A percentile compares a stretch with the other conserved stretches of the same genome.
phyloP scores from a whole-genome alignment of 371 early-diverging fungal species.

The Mortierella sp. region DNA sequence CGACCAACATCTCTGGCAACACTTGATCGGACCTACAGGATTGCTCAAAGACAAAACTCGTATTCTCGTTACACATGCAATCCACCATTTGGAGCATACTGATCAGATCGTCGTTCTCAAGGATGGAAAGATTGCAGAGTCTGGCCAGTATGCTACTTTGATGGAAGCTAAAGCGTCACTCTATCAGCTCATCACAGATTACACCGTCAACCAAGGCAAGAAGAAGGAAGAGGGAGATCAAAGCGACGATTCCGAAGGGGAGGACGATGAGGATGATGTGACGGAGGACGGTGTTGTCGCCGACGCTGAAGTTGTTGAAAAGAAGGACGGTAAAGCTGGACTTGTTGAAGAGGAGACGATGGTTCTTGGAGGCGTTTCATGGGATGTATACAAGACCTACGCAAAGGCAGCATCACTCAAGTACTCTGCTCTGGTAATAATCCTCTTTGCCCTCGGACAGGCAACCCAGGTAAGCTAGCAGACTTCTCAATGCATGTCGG shows the following conservation, averaged over 20 bases:
- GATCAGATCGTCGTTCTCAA: conserved; percentile 67
- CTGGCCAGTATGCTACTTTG: conserved; percentile 62
- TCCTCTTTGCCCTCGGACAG: conserved; percentile 23
- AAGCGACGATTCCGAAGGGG: conserved; percentile 25
- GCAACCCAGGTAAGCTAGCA: conserved; percentile 31
- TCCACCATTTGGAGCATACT: conserved; percentile 55
- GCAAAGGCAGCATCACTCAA: conserved; percentile 62
- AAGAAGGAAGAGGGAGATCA: not conserved
- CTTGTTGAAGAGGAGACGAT: conserved; percentile 71
- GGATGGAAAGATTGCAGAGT: conserved; percentile 64
- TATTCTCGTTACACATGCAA: conserved; percentile 59
- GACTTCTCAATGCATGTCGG: not conserved
- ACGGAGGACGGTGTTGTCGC: conserved; percentile 34
- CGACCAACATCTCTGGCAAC: conserved; percentile 51
- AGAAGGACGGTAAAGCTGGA: conserved; percentile 51
- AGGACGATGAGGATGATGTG: conserved; percentile 16
- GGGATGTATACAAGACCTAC: conserved; percentile 66
- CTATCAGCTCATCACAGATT: conserved; percentile 57
- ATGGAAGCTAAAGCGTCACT: conserved; percentile 59
- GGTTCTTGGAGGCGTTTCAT: conserved; percentile 67
- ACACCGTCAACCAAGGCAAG: conserved; percentile 36
- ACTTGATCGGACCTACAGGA: conserved; percentile 65
- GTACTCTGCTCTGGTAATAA: conserved; percentile 18
- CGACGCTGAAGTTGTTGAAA: conserved; percentile 8
- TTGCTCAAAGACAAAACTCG: conserved; percentile 67